Evolutionary conservation across 768 basidiomycete genomes (phyloP), one percentile per base, ranked within the genome.

Genomic region (Suillus occidentalis): DNA sequence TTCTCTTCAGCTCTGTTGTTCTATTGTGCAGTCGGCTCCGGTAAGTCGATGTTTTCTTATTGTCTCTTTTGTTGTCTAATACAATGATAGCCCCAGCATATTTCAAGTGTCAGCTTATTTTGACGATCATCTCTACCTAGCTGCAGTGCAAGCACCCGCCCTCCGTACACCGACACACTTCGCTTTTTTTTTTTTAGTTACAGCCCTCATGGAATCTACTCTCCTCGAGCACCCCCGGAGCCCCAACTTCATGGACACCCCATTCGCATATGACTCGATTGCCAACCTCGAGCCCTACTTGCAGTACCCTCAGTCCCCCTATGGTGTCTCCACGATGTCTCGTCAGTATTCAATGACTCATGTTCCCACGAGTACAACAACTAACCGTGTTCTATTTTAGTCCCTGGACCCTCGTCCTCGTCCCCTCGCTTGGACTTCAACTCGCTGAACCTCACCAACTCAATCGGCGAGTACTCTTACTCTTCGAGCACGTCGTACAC

Each of bases 221-320:
- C 78, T 81, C 67, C 81, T 83, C 77, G 82, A 83, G 76, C 80
- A 81, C 78, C 78, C 80, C 63, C 81, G 82, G 76, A 76, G 80
- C 76, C 77, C 82, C 72, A 79, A 79, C 75, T 83, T 84, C 75
- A 81, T 84, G 75, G 83, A 84, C 68, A 70, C 78, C 61, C 69
- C 82, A 63, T 82, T 80, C 73, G 69, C 78, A 64, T 85, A 83
- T 71, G 83, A 84, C 73, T 69, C 80, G 34, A 75, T 81, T 61
- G 75, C 78, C 36, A 78, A 80, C 66, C 79, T 82, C 61, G 81
- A 83, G 68, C 77, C 75, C 65, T 92, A 90, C 75, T 84, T 91
- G 69, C 87, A 89, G 77, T 89, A 89, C 76, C 89, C 89, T 42
- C 84, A 87, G 69, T 83, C 87, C 12, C 80, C 82, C 50, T 90